Evolutionary conservation across 805 yeast genomes (phyloP).

Genomic region (Nakazawaea siamensis): DNA sequence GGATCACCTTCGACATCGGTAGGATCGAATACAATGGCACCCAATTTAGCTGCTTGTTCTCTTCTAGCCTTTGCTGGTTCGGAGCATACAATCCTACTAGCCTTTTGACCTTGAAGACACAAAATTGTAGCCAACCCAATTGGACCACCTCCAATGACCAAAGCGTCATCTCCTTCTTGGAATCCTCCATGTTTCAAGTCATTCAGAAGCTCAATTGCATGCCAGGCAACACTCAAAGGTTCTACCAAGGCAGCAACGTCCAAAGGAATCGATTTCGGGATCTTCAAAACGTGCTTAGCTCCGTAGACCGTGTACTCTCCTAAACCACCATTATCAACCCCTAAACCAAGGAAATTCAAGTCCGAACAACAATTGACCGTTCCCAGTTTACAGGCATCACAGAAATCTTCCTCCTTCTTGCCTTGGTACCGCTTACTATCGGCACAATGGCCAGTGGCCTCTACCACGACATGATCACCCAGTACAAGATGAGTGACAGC

Average conservation of each 20-base stretch:
- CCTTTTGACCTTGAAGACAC: conserved; percentile 41
- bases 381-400: conserved; percentile 36
- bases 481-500: conserved; percentile 32
- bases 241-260: conserved; percentile 42
- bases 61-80: conserved; percentile 59
- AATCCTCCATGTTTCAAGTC: conserved; percentile 16
- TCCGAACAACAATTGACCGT: conserved; percentile 36
- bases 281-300: conserved; percentile 24
- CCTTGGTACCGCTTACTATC: conserved; percentile 10
- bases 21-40: conserved; percentile 46
- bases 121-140: conserved; percentile 54
- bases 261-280: conserved; percentile 23
- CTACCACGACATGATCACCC: conserved; percentile 57
- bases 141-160: conserved; percentile 56
- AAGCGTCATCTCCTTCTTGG: conserved; percentile 34
- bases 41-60: conserved; percentile 43
- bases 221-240: conserved; percentile 55
- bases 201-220: conserved; percentile 26
- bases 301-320: conserved; percentile 31
- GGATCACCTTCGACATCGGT: conserved; percentile 25
- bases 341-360: conserved; percentile 39
- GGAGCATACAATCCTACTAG: conserved; percentile 44
- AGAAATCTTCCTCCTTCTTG: conserved; percentile 15
- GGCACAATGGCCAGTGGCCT: conserved; percentile 49
- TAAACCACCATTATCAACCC: conserved; percentile 40